Base-by-base conservation (phyloP, 2,329 filamentous ascomycete genomes). In the Beauveria brongniartii region DNA sequence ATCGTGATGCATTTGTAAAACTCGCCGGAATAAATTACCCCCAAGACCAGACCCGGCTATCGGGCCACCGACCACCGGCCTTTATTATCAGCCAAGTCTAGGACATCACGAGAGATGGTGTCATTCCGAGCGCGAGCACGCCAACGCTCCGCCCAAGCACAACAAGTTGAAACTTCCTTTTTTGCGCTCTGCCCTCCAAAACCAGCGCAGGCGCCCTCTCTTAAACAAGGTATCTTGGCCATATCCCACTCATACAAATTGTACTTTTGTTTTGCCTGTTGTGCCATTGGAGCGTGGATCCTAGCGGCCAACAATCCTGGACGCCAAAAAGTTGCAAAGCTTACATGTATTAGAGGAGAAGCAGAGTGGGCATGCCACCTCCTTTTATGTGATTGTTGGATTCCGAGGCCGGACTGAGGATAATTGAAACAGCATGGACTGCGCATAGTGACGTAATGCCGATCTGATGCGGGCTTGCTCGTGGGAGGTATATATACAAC, bases 401-500 rank as follows among this genome's bases (percentile, higher is more conserved):
- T 55, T 55, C 52, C 52, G 52, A 55, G 2, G 52, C 52, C 52
- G 40, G 52, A 14, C 24, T 3, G 40, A n/a, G 16, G 14, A 9
- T 14, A 8, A 5, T 4, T 12, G 30, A 34, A 34, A 26, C 20
- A 48, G 22, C 16, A 48, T 55, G 7, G 8, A 8, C 22, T 44
- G 34, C 14, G 22, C 22, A 18, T 34, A 12, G 10, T 20, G 43
- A 43, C 28, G 30, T 40, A 57, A 22, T 57, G 44, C 44, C 30
- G 30, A 57, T 57, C 30, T n/a, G 44, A 40, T 24, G 9, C 40
- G n/a, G 48, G 34, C 34, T 22, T 8, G 30, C 30, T 37, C 30
- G n/a, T 8, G 40, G 41, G 14, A 22, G n/a, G 26, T 48, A 50
- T 57, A 63, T 64, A 61, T 61, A 58, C 61, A 63, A 63, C 62